A percentile compares a stretch with the other conserved stretches of the same genome.
phyloP scores from a whole-genome alignment of 164 flowering plant genomes.

The Magnolia sinica region DNA sequence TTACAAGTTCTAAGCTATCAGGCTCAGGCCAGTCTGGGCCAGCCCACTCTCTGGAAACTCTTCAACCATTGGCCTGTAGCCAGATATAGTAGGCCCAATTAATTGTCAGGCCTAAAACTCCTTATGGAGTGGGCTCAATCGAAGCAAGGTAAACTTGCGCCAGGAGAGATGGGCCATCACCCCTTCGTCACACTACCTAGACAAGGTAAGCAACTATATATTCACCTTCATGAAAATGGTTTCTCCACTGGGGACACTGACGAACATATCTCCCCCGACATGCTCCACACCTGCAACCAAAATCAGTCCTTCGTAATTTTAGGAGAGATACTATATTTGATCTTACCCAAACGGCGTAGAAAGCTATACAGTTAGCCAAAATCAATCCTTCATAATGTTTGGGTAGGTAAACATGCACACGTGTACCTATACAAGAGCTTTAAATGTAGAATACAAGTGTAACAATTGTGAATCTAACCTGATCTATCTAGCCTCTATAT shows the following conservation, averaged over 20 bases:
- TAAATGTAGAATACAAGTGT: no score
- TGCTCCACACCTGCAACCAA: constrained; percentile 8
- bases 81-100: not conserved
- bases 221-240: constrained; percentile 38
- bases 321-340: no score
- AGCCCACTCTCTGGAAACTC: not conserved
- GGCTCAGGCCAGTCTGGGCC: no score
- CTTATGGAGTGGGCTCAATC: not conserved
- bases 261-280: constrained; percentile 35
- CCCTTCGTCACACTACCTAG: not conserved
- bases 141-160: not conserved
- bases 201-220: not conserved
- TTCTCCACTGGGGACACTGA: constrained; percentile 28
- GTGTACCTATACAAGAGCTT: no score
- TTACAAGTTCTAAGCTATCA: no score
- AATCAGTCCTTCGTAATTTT: no score
- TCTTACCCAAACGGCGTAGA: no score
- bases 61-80: not conserved
- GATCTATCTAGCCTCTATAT: no score
- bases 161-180: not conserved
- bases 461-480: no score
- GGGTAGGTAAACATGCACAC: no score
- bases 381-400: no score
- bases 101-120: not conserved
- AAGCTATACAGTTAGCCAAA: no score